Base-by-base conservation (phyloP, 306 rosid genomes). In the Medicago truncatula region DNA sequence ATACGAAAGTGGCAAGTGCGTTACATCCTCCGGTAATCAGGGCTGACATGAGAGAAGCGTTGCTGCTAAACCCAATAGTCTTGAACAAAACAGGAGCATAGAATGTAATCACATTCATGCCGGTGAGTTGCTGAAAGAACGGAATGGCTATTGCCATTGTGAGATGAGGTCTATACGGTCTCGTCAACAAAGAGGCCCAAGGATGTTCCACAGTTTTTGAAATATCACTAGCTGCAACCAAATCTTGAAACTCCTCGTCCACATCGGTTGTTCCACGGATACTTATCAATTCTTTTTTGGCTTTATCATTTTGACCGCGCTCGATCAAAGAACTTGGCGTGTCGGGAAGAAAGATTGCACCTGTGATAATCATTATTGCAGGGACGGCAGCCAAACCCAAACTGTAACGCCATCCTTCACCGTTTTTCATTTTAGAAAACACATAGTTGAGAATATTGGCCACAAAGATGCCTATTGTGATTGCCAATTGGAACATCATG, bases 401-500 rank as follows among this genome's bases (percentile, higher is more conserved):
- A n/a, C 60, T 54, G 2, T 54, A 54, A 18, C 60, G 60, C 60
- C 60, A 54, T 6, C 60, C 60, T 18, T 54, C 60, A 7, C 60
- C 60, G 11, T 54, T 54, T 1, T 17, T 17, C 60, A 54, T 54
- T 3, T 54, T 9, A 5, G 60, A 25, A 18, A 54, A 54, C 9
- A 54, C 0, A 5, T 54, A 54, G 9, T 54, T 54, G 10, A 54
- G 28, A 4, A 54, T 54, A 17, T 54, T 54, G 1, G 60, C 60
- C 5, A 54, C 60, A n/a, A 54, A 54, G 1, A 54, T 54, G 60
- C 60, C 60, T 54, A 54, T 54, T 6, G 60, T 54, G 31, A 54
- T 54, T 54, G 60, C 60, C 11, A 18, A 54, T 54, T 54, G 60
- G 13, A 54, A 54, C 60, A 54, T 54, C 60, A 54, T 54, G 5